Conservation (phyloP, 202 grass and related monocot species). For the Setaria italica region DNA sequence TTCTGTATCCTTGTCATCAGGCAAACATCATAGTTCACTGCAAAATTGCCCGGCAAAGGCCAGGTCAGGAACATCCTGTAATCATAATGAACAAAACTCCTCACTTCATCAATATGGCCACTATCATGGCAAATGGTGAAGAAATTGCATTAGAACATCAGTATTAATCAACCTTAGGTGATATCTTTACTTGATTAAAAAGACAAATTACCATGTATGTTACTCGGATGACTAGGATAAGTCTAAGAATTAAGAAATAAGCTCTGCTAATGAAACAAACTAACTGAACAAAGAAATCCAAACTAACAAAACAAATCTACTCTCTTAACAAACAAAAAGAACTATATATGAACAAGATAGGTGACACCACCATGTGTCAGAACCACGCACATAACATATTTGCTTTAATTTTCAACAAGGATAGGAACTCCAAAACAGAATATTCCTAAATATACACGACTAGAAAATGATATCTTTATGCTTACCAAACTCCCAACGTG, state of each 20-base stretch:
- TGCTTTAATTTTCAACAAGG: not conserved
- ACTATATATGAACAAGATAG: not conserved
- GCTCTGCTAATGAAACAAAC: slow-evolving; percentile 1
- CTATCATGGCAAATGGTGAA: slow-evolving; percentile 5
- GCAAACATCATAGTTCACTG: slow-evolving; percentile 87
- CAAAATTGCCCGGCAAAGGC: slow-evolving; percentile 58
- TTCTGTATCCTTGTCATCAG: slow-evolving; percentile 95
- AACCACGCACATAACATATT: not conserved
- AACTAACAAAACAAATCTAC: not conserved
- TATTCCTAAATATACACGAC: slow-evolving; percentile 17
- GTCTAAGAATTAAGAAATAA: not conserved
- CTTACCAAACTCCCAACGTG: slow-evolving; percentile 87
- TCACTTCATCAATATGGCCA: slow-evolving; percentile 48
- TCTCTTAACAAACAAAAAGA: not conserved
- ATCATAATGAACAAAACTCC: slow-evolving; percentile 56
- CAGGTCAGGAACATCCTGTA: slow-evolving; percentile 71
- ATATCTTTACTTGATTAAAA: not conserved
- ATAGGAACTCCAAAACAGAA: not conserved
- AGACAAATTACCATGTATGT: not conserved
- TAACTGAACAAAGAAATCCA: not conserved
- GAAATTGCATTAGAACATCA: slow-evolving; percentile 32
- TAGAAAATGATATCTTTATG: slow-evolving; percentile 5
- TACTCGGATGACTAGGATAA: not conserved
- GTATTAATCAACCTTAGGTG: slow-evolving; percentile 6
- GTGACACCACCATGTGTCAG: not conserved